Conservation (phyloP, 306 rosid species). For the Sphenostylis stenocarpa region DNA sequence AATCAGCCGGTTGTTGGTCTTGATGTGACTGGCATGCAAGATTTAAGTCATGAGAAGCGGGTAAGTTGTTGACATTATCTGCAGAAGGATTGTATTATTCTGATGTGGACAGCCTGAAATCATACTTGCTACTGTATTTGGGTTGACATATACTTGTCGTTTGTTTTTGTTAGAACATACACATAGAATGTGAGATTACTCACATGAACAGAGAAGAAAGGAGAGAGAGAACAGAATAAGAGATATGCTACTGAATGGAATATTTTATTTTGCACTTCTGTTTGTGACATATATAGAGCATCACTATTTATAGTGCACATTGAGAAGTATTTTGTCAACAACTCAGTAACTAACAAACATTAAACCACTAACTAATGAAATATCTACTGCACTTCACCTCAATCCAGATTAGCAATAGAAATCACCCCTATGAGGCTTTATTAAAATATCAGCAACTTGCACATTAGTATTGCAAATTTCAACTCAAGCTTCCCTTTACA, state of each 20-base stretch:
- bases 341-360: background rate
- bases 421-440: background rate
- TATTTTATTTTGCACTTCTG: background rate
- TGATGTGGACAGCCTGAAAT: conserved; percentile 7
- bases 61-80: conserved; percentile 30
- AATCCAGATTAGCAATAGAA: background rate
- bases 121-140: conserved; percentile 27
- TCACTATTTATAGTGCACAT: background rate
- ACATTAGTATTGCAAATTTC: background rate
- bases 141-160: background rate
- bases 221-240: background rate
- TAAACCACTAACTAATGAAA: background rate
- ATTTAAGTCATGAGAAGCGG: background rate
- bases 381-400: background rate
- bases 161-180: background rate
- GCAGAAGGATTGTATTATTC: conserved; percentile 20
- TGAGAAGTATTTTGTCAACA: background rate
- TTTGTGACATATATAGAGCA: background rate
- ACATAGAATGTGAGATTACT: background rate
- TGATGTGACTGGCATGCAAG: conserved; percentile 34
- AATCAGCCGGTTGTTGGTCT: conserved; percentile 14
- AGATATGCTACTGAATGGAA: background rate
- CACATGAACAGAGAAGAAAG: background rate
- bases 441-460: background rate
- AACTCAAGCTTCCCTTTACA: background rate